These are phyloP conservation scores for Leonotis leonurus DNA, from an alignment of 257 asterid species.

Conservation along the genomic window DNA sequence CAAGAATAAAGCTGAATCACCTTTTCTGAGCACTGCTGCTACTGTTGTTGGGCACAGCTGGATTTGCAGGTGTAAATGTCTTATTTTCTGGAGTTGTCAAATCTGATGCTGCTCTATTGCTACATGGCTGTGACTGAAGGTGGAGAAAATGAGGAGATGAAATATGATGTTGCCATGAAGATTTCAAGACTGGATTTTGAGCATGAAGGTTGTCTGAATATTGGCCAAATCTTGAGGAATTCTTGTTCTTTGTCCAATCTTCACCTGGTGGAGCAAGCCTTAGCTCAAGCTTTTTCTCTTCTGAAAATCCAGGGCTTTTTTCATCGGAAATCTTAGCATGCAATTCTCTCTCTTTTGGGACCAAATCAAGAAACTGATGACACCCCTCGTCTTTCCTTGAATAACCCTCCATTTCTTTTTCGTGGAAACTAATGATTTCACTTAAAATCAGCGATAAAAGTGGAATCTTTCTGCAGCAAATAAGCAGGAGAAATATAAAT, in stretches of 20 bases:
- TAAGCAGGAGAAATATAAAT: too few relatives aligned
- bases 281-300: constrained; percentile 62
- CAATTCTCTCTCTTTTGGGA: constrained; percentile 30
- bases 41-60: constrained; percentile 44
- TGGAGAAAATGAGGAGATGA: constrained; percentile 38
- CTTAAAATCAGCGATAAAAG: not conserved
- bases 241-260: constrained; percentile 39
- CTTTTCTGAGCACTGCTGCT: constrained; percentile 77
- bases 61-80: constrained; percentile 37
- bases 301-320: constrained; percentile 26
- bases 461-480: not conserved
- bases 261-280: constrained; percentile 76
- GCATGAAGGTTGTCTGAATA: constrained; percentile 17
- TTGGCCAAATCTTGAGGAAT: constrained; percentile 16
- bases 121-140: constrained; percentile 38
- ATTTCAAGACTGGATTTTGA: constrained; percentile 13
- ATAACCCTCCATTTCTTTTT: constrained; percentile 47
- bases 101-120: constrained; percentile 19
- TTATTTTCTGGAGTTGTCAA: constrained; percentile 43
- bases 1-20: constrained; percentile 31
- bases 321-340: constrained; percentile 28
- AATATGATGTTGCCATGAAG: constrained; percentile 33
- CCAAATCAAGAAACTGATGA: constrained; percentile 52
- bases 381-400: constrained; percentile 36
- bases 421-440: not conserved